Evolutionary conservation across 1,284 basidiomycete genomes (phyloP).

Genomic region (Austroboletus niveus): DNA sequence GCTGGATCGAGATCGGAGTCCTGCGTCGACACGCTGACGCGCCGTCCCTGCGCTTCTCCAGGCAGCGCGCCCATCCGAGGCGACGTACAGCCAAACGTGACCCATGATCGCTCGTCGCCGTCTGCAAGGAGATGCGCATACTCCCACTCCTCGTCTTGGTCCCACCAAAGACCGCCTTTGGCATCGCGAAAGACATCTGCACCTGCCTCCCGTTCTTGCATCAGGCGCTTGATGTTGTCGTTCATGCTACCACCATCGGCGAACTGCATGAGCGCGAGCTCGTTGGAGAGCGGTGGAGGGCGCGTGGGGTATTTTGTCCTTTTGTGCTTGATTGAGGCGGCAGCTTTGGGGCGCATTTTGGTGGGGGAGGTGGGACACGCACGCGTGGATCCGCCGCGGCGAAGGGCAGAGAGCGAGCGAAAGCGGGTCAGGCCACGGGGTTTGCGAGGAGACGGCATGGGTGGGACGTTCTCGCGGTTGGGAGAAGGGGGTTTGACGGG

Average conservation of each 20-base stretch:
- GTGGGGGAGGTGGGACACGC: slow-evolving; percentile 21
- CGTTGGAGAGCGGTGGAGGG: slow-evolving; percentile 53
- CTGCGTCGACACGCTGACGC: slow-evolving; percentile 47
- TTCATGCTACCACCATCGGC: slow-evolving; percentile 60
- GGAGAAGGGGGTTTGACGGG: slow-evolving; percentile 13
- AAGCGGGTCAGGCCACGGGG: slow-evolving; percentile 36
- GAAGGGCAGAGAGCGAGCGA: slow-evolving; percentile 46
- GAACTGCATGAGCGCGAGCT: slow-evolving; percentile 67
- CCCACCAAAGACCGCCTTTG: slow-evolving; percentile 64
- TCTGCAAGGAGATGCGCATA: slow-evolving; percentile 54
- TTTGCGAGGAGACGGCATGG: not conserved
- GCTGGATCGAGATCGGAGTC: slow-evolving; percentile 50
- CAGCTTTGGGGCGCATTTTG: slow-evolving; percentile 23
- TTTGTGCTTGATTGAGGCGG: slow-evolving; percentile 43
- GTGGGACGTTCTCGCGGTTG: slow-evolving; percentile 1
- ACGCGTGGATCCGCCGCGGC: slow-evolving; percentile 35
- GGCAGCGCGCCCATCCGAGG: not conserved
- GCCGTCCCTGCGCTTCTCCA: slow-evolving; percentile 30
- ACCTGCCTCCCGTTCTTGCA: slow-evolving; percentile 51
- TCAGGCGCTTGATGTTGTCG: slow-evolving; percentile 52
- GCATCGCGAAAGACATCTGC: slow-evolving; percentile 53
- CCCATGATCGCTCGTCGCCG: slow-evolving; percentile 41
- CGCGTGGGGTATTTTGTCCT: slow-evolving; percentile 39
- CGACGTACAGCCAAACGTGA: slow-evolving; percentile 37
- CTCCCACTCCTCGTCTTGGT: slow-evolving; percentile 67